Base-by-base conservation (phyloP, 2,329 filamentous ascomycete species). In the Clonostachys sp. region DNA sequence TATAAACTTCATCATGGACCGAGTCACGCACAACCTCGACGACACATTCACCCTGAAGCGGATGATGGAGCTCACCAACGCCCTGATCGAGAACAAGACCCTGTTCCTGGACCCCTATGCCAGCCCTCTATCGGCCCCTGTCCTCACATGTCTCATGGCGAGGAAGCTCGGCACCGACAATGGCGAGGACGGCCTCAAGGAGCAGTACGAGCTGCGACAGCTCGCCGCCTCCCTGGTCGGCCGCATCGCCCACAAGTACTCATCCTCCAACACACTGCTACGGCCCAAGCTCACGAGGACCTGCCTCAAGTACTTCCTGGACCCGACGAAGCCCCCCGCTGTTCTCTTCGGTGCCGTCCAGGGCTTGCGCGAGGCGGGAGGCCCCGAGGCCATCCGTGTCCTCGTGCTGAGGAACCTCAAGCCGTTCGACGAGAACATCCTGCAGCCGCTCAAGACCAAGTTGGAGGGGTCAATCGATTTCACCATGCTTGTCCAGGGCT, bases 1-100 rank as follows among this genome's bases (percentile, higher is more conserved):
- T 59, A 86, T 96, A 50, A 91, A 95, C 64, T 97, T 96, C 65
- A 87, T 97, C 58, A 86, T 91, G 17, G 92, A 96, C 64, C 94
- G 96, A 67, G 90, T 99, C 45, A 97, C 94, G 2, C 94, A 99
- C 65, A 87, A 86, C 55, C 79, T 96, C 54, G 91, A 95, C 68
- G 89, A 95, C 64, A 79, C 91, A 3, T 96, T 96, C 62, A 83
- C 91, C 6, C 76, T 99, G 18, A 85, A 84, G 17, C 90, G 95
- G 64, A 94, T 95, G 82, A 92, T 99, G 87, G 86, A 91, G 59
- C 81, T 97, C 50, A 86, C 89, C 1, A 81, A 88, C 44, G 89
- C 92, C 3, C 74, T 99, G 45, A 86, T 96, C 44, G 81, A 86
- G 55, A 97, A 96, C 62, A 80, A 83, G 49, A 84, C 83, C 53